Evolutionary conservation across 345 rosid genomes (phyloP).

Genomic region (Citrus hindsii): DNA sequence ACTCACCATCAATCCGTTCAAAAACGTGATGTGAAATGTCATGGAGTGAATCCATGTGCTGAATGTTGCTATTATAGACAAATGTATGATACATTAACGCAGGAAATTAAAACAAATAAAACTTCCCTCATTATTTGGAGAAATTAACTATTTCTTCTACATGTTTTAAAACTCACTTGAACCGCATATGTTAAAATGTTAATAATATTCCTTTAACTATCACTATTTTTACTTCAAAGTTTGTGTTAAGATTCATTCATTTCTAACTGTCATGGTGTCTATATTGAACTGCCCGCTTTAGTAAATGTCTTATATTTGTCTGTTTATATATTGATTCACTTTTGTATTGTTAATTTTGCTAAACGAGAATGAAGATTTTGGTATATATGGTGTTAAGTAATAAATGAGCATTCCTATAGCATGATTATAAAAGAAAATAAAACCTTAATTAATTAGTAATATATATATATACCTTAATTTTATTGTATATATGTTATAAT

Average conservation of each 20-base stretch:
- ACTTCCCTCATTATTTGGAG: background rate
- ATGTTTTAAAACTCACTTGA: no score
- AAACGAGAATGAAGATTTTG: no score
- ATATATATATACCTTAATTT: background rate
- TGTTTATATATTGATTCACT: no score
- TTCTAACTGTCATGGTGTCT: no score
- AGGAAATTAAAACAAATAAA: no score
- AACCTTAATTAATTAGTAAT: background rate
- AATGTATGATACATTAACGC: no score
- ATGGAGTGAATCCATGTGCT: background rate
- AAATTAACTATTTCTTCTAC: no score
- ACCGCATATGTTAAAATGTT: no score
- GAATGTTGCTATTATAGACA: background rate
- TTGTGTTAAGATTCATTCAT: background rate
- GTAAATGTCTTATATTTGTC: no score
- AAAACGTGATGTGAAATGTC: background rate
- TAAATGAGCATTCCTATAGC: background rate
- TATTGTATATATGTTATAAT: background rate
- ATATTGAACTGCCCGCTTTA: no score
- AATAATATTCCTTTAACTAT: background rate
- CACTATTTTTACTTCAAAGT: background rate
- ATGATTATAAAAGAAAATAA: background rate
- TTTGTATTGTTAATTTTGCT: no score
- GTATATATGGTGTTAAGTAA: no score
- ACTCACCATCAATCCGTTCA: background rate